Base-by-base conservation (phyloP, 208 protist species). In the Crithidia bombi region DNA sequence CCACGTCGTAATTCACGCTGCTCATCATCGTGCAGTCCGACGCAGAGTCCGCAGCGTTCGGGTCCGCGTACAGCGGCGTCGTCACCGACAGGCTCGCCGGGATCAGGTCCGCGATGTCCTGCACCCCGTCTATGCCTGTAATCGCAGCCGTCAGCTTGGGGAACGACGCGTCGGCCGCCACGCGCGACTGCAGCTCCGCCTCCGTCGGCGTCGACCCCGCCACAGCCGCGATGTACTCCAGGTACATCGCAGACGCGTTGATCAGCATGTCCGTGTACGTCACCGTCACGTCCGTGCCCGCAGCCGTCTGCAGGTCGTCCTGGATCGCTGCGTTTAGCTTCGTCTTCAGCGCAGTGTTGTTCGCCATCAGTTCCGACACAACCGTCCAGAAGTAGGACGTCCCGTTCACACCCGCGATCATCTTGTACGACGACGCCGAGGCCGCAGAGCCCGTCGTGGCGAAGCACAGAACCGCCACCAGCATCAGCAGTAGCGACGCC, bases 191-290 rank as follows among this genome's bases (percentile, higher is more conserved):
- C 57, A 66, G 32, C 58, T 73, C 33, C 67, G 14, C 57, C 30
- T 52, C n/a, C 51, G 57, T 55, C 14, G 44, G 28, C 25, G 33
- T 23, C 3, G 10, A 19, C 30, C 38, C 67, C 4, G 35, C 5
- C 26, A 44, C 26, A 0, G 28, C 6, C 4, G 49, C 30, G 47
- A 32, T 30, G 36, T 66, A 62, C 23, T 35, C 11, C 11, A 66
- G 6, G 28, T 59, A 33, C 47, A 73, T 25, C 21, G 67, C 46
- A 1, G 67, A 61, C 38, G 23, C 67, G 35, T 65, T 58, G 14
- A 59, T 19, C 7, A 46, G 30, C 25, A 44, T 46, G 28, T 1
- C 21, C 19, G 3, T 47, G 38, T 51, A 32, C n/a, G 35, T 51
- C 36, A 65, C 49, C 43, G 49, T 57, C n/a, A 59, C 58, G 41